Evolutionary conservation across 2,329 filamentous ascomycete genomes (phyloP), one percentile per base, ranked within the genome.

Genomic region (Cryphonectria radicalis): DNA sequence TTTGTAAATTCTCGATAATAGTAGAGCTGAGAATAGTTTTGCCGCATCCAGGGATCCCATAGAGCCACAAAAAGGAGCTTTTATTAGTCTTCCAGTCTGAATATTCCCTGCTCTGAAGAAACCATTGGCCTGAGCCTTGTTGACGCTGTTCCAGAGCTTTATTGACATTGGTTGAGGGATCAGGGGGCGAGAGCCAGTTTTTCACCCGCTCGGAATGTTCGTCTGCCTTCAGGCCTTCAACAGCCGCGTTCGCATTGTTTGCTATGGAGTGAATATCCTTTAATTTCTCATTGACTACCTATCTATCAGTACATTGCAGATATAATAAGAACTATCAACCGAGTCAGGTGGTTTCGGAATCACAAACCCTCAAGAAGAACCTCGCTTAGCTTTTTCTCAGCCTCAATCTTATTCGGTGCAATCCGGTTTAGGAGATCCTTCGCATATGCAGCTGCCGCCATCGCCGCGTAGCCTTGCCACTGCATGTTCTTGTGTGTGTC

Each of bases 401-500:
- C 55, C 28, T 59, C 55, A 19, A 59, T 59, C 28, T 59, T 59
- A 8, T 59, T 59, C 5, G 55, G 55, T 59, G 55, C 13, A 35
- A 59, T 59, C 2, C 55, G 25, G 3, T 59, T 32, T 11, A 73
- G 55, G 3, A 73, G 19, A n/a, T 65, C 70, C 40, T 70, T 72
- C 73, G 76, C 73, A 53, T 76, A 78, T 1, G 77, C 75, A 13
- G 76, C 77, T 25, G 77, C 77, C 13, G 69, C 60, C 69, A 74
- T 72, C 2, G 77, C 77, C 11, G 77, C 76, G 43, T 75, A 78
- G 2, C 66, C 70, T 42, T 77, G 77, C 77, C 77, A 79, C 3
- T 17, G 22, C 1, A 74, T 37, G 46, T 77, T 75, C 64, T 77
- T 78, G 46, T 79, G 76, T 1, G 75, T 67, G 43, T 81, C 79